phyloP scores from a whole-genome alignment of 257 asterid species.

The Scutellaria minor region DNA sequence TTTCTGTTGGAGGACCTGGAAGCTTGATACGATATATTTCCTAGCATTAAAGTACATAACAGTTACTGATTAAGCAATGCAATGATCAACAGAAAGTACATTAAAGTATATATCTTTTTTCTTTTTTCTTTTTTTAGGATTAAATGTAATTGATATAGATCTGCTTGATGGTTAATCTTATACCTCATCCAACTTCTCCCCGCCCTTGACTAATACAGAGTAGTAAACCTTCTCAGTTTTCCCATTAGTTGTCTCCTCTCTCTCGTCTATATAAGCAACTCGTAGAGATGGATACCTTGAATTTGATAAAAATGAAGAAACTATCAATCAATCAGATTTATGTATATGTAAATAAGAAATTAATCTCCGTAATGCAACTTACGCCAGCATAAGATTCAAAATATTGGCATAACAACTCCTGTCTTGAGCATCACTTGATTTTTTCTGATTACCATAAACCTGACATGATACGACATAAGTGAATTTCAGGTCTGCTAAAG shows the following conservation, averaged over 20 bases:
- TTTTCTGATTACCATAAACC: constrained; percentile 92
- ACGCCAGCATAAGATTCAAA: constrained; percentile 91
- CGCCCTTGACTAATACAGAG: constrained; percentile 97
- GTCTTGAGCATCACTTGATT: constrained; percentile 72
- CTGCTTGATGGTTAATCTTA: constrained; percentile 23
- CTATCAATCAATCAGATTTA: constrained; percentile 30
- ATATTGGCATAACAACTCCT: constrained; percentile 81
- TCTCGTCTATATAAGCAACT: constrained; percentile 95
- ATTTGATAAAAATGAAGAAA: constrained; percentile 11
- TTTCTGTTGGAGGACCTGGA: constrained; percentile 89
- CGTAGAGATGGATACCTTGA: constrained; percentile 94
- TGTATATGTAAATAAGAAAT: background rate
- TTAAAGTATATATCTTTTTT: background rate
- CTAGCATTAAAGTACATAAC: constrained; percentile 40
- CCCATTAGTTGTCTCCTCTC: constrained; percentile 67
- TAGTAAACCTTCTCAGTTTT: constrained; percentile 73
- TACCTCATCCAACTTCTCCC: constrained; percentile 96
- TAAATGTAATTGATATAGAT: background rate
- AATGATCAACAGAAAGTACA: constrained; percentile 20
- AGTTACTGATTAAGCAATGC: background rate
- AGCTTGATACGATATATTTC: constrained; percentile 98
- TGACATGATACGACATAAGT: constrained; percentile 98
- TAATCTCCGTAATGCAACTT: constrained; percentile 46
- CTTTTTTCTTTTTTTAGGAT: background rate
- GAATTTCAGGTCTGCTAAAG: constrained; percentile 95